Conservation (phyloP, 345 rosid genomes). For the Syzygium jambos region DNA sequence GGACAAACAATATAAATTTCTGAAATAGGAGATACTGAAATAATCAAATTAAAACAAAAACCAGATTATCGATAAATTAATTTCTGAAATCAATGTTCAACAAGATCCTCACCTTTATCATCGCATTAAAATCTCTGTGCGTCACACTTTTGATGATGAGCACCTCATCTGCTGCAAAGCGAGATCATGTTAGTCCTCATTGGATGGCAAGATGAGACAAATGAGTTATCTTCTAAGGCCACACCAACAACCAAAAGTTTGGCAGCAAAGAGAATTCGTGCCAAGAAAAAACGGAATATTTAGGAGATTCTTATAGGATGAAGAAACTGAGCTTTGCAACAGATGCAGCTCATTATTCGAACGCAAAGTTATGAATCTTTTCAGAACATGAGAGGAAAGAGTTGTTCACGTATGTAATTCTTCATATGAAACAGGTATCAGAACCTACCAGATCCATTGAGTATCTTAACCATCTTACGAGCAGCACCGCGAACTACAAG, state of each 20-base stretch:
- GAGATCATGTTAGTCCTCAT: slow-evolving; percentile 3
- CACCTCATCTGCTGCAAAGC: slow-evolving; percentile 70
- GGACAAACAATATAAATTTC: not conserved
- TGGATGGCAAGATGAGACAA: not conserved
- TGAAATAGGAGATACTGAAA: not conserved
- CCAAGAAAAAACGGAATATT: not conserved
- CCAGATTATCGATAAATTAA: not conserved
- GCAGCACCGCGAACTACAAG: slow-evolving; percentile 97
- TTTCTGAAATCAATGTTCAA: not conserved
- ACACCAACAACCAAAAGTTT: not conserved
- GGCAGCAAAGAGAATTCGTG: not conserved
- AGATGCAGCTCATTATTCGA: not conserved
- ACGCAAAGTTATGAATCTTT: not conserved
- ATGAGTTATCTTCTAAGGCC: not conserved
- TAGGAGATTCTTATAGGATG: not conserved
- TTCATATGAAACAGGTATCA: slow-evolving; percentile 1
- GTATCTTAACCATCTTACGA: slow-evolving; percentile 82
- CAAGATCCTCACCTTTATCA: slow-evolving; percentile 67
- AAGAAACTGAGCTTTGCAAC: not conserved
- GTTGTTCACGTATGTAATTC: not conserved
- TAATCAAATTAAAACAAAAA: not conserved
- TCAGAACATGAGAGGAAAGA: not conserved
- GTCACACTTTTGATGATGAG: slow-evolving; percentile 88
- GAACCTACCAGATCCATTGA: slow-evolving; percentile 65
- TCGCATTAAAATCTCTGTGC: slow-evolving; percentile 74